A percentile compares a stretch with the other conserved stretches of the same genome.
Conservation (phyloP, 345 rosid genomes). For the Crucihimalaya himalaica region DNA sequence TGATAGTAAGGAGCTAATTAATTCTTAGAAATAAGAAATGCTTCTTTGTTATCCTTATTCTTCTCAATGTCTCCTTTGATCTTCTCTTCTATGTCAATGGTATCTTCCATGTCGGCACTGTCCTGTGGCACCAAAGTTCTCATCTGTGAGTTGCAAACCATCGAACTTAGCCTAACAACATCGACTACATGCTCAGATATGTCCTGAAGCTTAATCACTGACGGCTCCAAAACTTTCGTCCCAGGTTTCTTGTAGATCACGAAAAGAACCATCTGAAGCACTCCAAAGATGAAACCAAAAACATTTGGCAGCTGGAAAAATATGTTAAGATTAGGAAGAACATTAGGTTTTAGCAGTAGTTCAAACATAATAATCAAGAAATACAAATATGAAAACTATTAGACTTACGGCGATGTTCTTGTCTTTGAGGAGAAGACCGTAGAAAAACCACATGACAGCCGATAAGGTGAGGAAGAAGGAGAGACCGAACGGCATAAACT, state of each 20-base stretch:
- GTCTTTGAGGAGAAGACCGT: slow-evolving; percentile 69
- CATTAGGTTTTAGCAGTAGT: neutral
- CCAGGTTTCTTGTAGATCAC: slow-evolving; percentile 60
- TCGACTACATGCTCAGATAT: slow-evolving; percentile 55
- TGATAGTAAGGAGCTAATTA: slow-evolving; percentile 25
- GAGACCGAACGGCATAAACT: slow-evolving; percentile 76
- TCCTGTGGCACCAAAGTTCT: slow-evolving; percentile 43
- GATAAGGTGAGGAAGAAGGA: slow-evolving; percentile 80
- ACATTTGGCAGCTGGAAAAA: slow-evolving; percentile 72
- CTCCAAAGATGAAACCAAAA: slow-evolving; percentile 73
- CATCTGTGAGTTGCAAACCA: slow-evolving; percentile 47
- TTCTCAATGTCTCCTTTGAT: slow-evolving; percentile 34
- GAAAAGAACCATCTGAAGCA: slow-evolving; percentile 76
- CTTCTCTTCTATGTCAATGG: slow-evolving; percentile 34
- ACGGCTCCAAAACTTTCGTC: slow-evolving; percentile 42
- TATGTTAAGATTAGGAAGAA: neutral
- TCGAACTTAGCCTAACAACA: slow-evolving; percentile 45
- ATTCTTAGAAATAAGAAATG: slow-evolving; percentile 13
- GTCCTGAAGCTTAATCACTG: slow-evolving; percentile 49
- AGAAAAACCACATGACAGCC: slow-evolving; percentile 91
- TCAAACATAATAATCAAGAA: neutral
- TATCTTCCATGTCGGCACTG: slow-evolving; percentile 38
- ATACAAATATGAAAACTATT: neutral
- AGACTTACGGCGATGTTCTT: slow-evolving; percentile 68
- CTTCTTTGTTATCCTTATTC: slow-evolving; percentile 30